Evolutionary conservation across 257 asterid genomes (phyloP), one percentile per base, ranked within the genome.

Genomic region (Salvia splendens): DNA sequence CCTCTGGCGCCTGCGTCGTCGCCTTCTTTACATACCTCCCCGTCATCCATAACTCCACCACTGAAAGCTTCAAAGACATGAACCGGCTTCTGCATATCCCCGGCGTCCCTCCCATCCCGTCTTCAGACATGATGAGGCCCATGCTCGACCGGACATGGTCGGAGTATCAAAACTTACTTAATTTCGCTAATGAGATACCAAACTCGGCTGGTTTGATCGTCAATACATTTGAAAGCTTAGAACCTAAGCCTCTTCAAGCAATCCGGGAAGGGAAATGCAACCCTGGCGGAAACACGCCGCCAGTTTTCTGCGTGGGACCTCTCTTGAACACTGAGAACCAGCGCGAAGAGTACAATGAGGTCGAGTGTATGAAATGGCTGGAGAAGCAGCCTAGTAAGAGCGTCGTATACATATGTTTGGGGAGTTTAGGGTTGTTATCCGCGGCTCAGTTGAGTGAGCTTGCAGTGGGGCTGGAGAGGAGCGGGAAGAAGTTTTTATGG

Each of bases 301-400:
- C 88, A 12, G 51, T 88, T 38, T 84, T 63, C 70, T 71, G 83
- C 77, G 58, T 88, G 10, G 96, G 96, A 0, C 96, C 96, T 0
- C 69, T 86, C 42, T 32, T 84, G 41, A 82, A 75, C 0, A 8
- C 76, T 6, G 73, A 8, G 6, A 50, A 49, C 4, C 28, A 51
- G 2, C 12, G 0, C 20, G 67, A 53, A 32, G 64, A 51, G 49
- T 52, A 17, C 1, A 72, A 49, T 49, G 50, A 15, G 9, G 73
- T 74, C 4, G 85, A 77, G 3, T 83, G 87, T 58, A 46, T 87
- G 72, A 61, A 16, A 5, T 87, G 95, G 95, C 82, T 87, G 11
- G 86, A 85, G n/a, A 33, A 38, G 8, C 95, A 87, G 77, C 92
- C 88, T 0, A 61, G 57, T 0, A 12, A 42, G 12, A 87, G 92